Conservation (phyloP, 2,329 filamentous ascomycete genomes). For the Pseudopyricularia javanii region DNA sequence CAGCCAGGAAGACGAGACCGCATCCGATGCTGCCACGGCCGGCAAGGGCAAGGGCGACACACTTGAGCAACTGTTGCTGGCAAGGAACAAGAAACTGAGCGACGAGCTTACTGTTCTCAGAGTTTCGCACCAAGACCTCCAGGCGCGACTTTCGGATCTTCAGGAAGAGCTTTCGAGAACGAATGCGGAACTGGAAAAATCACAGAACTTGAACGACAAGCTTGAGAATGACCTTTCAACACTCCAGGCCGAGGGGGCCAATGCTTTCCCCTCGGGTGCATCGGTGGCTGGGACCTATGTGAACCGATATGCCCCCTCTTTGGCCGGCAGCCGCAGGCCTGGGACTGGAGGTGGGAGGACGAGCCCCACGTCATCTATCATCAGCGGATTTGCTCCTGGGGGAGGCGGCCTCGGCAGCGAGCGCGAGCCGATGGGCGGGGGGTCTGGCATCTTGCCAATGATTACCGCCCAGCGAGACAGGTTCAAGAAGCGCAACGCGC, state of each 20-base stretch:
- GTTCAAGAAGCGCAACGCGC: constrained; percentile 89
- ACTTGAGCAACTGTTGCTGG: constrained; percentile 79
- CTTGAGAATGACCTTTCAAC: constrained; percentile 84
- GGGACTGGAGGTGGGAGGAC: constrained; percentile 33
- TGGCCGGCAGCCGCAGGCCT: constrained; percentile 20
- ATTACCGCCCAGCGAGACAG: constrained; percentile 94
- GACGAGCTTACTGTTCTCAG: constrained; percentile 88
- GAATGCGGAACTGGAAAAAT: constrained; percentile 76
- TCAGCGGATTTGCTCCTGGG: constrained; percentile 64
- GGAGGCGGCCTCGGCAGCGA: constrained; percentile 11
- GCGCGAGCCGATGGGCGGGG: constrained; percentile 56
- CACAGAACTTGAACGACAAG: constrained; percentile 73
- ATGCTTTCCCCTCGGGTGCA: constrained; percentile 76
- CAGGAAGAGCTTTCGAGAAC: constrained; percentile 75
- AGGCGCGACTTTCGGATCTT: constrained; percentile 64
- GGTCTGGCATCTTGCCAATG: constrained; percentile 90
- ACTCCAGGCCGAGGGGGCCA: constrained; percentile 74
- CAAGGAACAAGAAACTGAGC: constrained; percentile 90
- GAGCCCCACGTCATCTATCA: constrained; percentile 94
- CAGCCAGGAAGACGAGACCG: constrained; percentile 18
- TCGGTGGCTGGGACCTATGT: constrained; percentile 88
- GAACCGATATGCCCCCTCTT: constrained; percentile 61
- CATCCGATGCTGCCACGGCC: constrained; percentile 6
- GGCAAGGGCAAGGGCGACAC: constrained; percentile 59
- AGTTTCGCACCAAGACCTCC: constrained; percentile 87